A percentile compares a stretch with the other conserved stretches of the same genome.
These are phyloP conservation scores for Tylopilus vinaceipallidus DNA, from an alignment of 768 basidiomycete species.

Conservation along the genomic window DNA sequence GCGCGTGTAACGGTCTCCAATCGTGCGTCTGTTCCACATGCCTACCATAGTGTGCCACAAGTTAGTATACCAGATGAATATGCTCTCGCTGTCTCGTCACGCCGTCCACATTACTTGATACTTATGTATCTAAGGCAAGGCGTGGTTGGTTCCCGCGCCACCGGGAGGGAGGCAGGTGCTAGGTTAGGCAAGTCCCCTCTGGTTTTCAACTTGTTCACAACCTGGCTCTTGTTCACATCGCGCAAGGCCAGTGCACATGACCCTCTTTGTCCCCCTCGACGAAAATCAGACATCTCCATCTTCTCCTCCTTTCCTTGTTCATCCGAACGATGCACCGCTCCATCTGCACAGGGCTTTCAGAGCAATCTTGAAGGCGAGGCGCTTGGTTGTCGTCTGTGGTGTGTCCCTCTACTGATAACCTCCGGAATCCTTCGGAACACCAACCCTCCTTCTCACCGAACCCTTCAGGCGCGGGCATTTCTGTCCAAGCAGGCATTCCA, in stretches of 20 bases:
- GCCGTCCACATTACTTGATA: too few species aligned
- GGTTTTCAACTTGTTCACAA: slow-evolving; percentile 24
- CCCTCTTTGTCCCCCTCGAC: slow-evolving; percentile 62
- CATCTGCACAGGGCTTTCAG: slow-evolving; percentile 57
- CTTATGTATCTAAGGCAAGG: too few species aligned
- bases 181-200: slow-evolving; percentile 20
- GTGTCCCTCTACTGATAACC: slow-evolving; percentile 22
- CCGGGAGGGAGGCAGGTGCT: slow-evolving; percentile 8
- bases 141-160: slow-evolving; percentile 37
- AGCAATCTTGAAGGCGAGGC: slow-evolving; percentile 73
- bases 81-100: too few species aligned
- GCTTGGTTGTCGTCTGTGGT: slow-evolving; percentile 88
- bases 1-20: too few species aligned
- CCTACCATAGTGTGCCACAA: too few species aligned
- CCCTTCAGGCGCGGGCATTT: slow-evolving; percentile 79
- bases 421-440: slow-evolving; percentile 8
- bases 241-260: slow-evolving; percentile 48
- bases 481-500: slow-evolving; percentile 84
- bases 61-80: too few species aligned
- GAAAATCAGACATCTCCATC: slow-evolving; percentile 43
- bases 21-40: too few species aligned
- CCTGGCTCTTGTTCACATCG: slow-evolving; percentile 25
- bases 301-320: slow-evolving; percentile 56
- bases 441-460: not conserved
- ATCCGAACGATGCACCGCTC: slow-evolving; percentile 41